Evolutionary conservation across 352 stramenopile species (phyloP).

Genomic region (Pythium angustatum): DNA sequence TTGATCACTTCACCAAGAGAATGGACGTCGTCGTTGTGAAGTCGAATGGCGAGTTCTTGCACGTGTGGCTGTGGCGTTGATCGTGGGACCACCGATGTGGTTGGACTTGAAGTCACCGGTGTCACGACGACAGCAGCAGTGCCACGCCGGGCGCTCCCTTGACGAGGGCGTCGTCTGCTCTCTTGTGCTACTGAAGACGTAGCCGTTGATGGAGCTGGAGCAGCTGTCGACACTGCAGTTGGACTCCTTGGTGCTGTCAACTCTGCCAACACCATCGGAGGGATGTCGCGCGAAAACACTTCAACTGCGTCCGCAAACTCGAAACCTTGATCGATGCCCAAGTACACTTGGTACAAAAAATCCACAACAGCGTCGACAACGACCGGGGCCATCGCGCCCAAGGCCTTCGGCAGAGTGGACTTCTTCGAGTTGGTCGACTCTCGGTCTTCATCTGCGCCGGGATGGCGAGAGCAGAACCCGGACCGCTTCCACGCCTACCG

Average conservation of each 20-base stretch:
- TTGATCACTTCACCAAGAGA: slow-evolving; percentile 76
- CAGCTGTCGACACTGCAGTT: neutral
- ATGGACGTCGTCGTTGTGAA: slow-evolving; percentile 87
- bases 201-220: neutral
- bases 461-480: slow-evolving; percentile 81
- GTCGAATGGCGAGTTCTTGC: slow-evolving; percentile 47
- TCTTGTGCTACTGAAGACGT: neutral
- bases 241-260: slow-evolving; percentile 8
- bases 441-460: slow-evolving; percentile 49
- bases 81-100: too few relatives aligned
- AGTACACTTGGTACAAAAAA: slow-evolving; percentile 68
- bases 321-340: slow-evolving; percentile 68
- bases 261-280: slow-evolving; percentile 46
- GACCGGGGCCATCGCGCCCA: slow-evolving; percentile 48
- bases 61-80: slow-evolving; percentile 31
- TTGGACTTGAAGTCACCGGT: neutral
- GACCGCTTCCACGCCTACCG: slow-evolving; percentile 72
- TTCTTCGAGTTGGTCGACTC: slow-evolving; percentile 34
- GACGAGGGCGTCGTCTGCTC: slow-evolving; percentile 8
- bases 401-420: slow-evolving; percentile 63
- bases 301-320: slow-evolving; percentile 74
- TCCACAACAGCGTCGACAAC: slow-evolving; percentile 81
- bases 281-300: slow-evolving; percentile 61
- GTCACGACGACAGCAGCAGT: neutral
- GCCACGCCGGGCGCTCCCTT: slow-evolving; percentile 12